Base-by-base conservation (phyloP, 108 stramenopile genomes). In the Cyclotella distinguenda region DNA sequence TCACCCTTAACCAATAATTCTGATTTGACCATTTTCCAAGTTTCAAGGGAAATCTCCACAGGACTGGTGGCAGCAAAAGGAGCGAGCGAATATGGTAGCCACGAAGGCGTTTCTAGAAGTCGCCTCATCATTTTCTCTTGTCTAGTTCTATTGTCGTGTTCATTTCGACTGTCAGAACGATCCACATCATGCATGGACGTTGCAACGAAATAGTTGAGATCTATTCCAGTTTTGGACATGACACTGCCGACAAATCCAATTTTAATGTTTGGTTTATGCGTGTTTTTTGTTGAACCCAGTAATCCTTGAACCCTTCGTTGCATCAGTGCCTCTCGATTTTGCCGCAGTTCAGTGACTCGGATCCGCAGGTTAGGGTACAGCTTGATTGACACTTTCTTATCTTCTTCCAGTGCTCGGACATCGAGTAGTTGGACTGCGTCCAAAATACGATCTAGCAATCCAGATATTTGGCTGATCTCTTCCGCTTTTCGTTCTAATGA, bases 71-170 rank as follows among this genome's bases (percentile, higher is more conserved):
- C 57, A 7, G 84, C 63, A 58, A 79, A 91, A 6, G 80, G 74
- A 32, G 86, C 56, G 21, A 88, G 57, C 0, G 82, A 60, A 6
- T 72, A 58, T 21, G 87, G 90, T 2, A 91, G 44, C 90, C 90
- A 91, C 31, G 72, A 10, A 6, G 90, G 87, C 22, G 85, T 69
- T 40, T 83, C 64, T n/a, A 77, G 46, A 1, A 85, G 52, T 23
- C 70, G 44, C 33, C 80, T 72, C 64, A 80, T 77, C 40, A 59
- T 34, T 27, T 35, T 34, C 45, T 65, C 40, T 7, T 47, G 23
- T 23, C 45, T 70, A 45, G 49, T 36, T n/a, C 34, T 10, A 9
- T 57, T 38, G 18, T 66, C 34, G 52, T 36, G 12, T 25, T 72
- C 21, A 31, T 60, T 56, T 48, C 27, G 44, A 27, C 10, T 60